Conservation (phyloP, 257 asterid species). For the Primulina huaijiensis region DNA sequence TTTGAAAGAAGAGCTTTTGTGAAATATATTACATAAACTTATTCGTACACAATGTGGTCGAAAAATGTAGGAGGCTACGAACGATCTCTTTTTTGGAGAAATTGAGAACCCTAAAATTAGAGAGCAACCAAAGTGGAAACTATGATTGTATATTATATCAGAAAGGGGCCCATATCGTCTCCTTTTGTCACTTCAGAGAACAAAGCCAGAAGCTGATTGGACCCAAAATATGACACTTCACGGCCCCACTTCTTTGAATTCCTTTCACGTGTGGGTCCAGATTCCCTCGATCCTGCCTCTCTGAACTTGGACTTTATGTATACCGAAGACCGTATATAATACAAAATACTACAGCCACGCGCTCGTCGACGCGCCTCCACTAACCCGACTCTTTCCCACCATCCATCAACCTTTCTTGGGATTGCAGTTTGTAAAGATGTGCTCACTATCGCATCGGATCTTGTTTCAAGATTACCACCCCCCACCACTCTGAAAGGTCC, state of each 20-base stretch:
- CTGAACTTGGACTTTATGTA: neutral
- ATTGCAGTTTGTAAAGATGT: neutral
- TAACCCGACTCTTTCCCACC: neutral
- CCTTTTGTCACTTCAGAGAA: neutral
- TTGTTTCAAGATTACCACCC: neutral
- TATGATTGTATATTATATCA: neutral
- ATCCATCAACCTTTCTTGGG: neutral
- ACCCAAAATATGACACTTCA: neutral
- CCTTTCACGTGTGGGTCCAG: neutral
- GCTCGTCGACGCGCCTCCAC: neutral
- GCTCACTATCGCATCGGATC: neutral
- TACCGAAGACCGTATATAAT: neutral
- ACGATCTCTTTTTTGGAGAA: neutral
- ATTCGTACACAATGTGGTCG: neutral
- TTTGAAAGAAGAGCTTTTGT: neutral
- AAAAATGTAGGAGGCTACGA: too few species aligned
- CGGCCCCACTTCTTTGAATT: neutral
- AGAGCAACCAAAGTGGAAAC: neutral
- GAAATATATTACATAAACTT: neutral
- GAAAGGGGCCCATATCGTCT: neutral
- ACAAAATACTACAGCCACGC: neutral
- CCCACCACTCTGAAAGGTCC: neutral
- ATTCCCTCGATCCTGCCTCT: neutral
- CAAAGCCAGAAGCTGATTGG: neutral
- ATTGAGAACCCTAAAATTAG: neutral